Evolutionary conservation across 2,329 filamentous ascomycete species (phyloP), one percentile per base, ranked within the genome.

Genomic region (Xylaria sp.): DNA sequence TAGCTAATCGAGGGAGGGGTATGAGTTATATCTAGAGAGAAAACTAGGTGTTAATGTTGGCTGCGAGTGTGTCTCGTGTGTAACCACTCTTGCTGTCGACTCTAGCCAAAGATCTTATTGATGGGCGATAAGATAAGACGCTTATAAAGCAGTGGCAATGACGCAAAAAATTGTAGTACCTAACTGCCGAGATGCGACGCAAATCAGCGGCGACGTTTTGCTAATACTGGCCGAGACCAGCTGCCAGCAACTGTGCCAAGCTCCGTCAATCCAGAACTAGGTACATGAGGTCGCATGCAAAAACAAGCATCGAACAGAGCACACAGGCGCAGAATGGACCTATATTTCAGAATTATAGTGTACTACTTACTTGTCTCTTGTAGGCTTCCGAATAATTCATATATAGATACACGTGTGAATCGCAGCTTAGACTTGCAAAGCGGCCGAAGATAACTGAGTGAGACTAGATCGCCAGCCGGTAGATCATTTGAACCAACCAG

Each of bases 141-240:
- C 64, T 72, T 71, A 72, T 69, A 71, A 72, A 72, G 71, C 71
- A 59, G 42, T 63, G 68, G 64, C 71, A 62, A 71, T 72, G 71
- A 72, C 71, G 71, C 71, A 69, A 23, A 28, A 48, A 65, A 54
- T n/a, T 42, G n/a, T 38, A 15, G 31, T 15, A n/a, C n/a, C n/a
- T n/a, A 56, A 59, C 20, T 46, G 38, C 36, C 23, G 58, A 38
- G n/a, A 49, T 26, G 38, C 23, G 20, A 31, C 28, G 38, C 65
- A 56, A 61, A 68, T 68, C 66, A 59, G 44, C 58, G 26, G 31
- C 33, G 23, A 57, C 26, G 26, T 57, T 49, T 67, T 60, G 56
- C 48, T 44, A 56, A 60, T 67, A 13, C 28, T 11, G 46, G 46
- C 15, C 15, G 11, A 20, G 2, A 13, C 49, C 60, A 60, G 65